These are phyloP conservation scores for Lumnitzera racemosa DNA, from an alignment of 345 rosid genomes.

Conservation along the genomic window DNA sequence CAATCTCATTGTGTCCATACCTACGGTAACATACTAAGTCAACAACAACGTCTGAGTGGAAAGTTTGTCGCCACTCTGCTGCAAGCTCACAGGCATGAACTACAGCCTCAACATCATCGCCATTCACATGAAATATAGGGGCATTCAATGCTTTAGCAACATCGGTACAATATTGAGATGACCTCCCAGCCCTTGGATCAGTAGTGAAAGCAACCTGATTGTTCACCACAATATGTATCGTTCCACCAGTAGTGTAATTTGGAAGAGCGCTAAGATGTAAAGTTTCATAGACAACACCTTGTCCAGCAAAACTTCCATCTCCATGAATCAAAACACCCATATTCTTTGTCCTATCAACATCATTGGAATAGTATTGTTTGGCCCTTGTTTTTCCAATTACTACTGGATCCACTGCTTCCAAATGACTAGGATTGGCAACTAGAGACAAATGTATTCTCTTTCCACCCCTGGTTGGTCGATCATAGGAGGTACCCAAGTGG, in stretches of 20 bases:
- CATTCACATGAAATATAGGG: constrained; percentile 19
- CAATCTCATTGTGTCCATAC: constrained; percentile 21
- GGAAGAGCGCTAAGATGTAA: constrained; percentile 21
- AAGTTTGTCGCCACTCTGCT: constrained; percentile 21
- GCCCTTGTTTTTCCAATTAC: constrained; percentile 20
- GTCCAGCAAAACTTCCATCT: constrained; percentile 21
- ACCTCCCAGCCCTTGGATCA: constrained; percentile 19
- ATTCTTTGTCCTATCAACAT: constrained; percentile 13
- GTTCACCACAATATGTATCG: constrained; percentile 18
- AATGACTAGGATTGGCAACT: constrained; percentile 20
- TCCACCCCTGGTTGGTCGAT: constrained; percentile 19
- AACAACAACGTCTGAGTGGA: constrained; percentile 21
- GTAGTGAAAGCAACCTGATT: constrained; percentile 21
- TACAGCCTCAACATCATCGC: constrained; percentile 22
- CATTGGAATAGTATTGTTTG: constrained; percentile 17
- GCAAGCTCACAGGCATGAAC: constrained; percentile 22
- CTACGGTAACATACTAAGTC: constrained; percentile 20
- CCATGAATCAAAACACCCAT: constrained; percentile 19
- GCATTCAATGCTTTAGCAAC: constrained; percentile 22
- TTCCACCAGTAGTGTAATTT: constrained; percentile 17
- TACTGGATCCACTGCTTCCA: constrained; percentile 24
- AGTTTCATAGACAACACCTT: constrained; percentile 22
- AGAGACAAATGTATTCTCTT: constrained; percentile 19
- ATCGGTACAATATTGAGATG: constrained; percentile 19
- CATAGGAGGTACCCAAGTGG: constrained; percentile 21